Evolutionary conservation across 2,329 filamentous ascomycete genomes (phyloP).

Genomic region (Sclerotinia nivalis): DNA sequence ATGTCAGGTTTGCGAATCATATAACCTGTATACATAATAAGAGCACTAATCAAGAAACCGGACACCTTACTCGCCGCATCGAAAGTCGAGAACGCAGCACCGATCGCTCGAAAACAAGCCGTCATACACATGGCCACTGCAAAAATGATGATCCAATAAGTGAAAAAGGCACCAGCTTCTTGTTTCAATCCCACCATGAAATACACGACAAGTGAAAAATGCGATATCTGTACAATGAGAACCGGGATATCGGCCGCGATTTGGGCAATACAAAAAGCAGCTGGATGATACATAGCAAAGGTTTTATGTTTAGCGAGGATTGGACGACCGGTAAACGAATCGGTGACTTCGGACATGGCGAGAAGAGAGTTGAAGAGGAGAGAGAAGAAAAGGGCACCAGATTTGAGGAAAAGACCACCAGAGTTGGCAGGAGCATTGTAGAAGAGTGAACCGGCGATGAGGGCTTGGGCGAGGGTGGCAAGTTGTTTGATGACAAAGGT

Average conservation of each 20-base stretch:
- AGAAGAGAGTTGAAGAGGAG: conserved; percentile 63
- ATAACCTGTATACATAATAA: conserved; percentile 64
- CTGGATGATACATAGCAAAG: conserved; percentile 59
- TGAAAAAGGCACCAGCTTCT: conserved; percentile 59
- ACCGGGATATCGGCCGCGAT: conserved; percentile 57
- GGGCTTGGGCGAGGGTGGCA: conserved; percentile 57
- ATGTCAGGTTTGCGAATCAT: conserved; percentile 63
- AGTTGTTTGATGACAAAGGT: conserved; percentile 64
- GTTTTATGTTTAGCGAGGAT: conserved; percentile 59
- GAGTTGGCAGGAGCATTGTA: conserved; percentile 61
- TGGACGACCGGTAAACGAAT: conserved; percentile 60
- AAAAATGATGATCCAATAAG: conserved; percentile 56
- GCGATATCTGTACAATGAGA: conserved; percentile 56
- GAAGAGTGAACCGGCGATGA: conserved; percentile 67
- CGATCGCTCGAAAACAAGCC: conserved; percentile 55
- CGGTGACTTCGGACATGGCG: conserved; percentile 66
- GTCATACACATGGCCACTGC: conserved; percentile 46
- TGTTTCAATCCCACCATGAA: conserved; percentile 61
- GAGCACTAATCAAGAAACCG: conserved; percentile 52
- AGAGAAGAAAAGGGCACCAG: conserved; percentile 64
- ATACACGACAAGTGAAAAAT: conserved; percentile 60
- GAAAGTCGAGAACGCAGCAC: conserved; percentile 60
- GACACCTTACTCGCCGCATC: conserved; percentile 58
- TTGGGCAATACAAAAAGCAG: conserved; percentile 58
- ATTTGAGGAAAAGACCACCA: conserved; percentile 62